Evolutionary conservation across 139 green algal genomes (phyloP).

Genomic region (Closterium sp.): DNA sequence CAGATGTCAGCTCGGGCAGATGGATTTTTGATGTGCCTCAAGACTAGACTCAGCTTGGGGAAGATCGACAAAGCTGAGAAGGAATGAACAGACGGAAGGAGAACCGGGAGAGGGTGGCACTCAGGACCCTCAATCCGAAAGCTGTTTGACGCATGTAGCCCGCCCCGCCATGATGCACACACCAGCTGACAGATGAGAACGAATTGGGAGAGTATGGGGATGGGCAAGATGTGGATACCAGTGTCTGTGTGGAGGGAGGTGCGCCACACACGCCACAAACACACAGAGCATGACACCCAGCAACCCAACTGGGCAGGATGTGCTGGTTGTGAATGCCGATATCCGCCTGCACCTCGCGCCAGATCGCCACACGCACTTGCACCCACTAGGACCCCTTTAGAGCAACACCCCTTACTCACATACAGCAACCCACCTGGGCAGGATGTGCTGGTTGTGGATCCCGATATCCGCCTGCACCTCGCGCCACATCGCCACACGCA

Average conservation of each 20-base stretch:
- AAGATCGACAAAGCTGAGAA: no score
- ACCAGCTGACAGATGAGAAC: no score
- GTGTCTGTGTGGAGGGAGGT: no score
- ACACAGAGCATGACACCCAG: not conserved
- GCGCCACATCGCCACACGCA: not conserved
- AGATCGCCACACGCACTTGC: not conserved
- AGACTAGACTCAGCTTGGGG: no score
- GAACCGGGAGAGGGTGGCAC: no score
- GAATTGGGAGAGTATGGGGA: no score
- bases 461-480: conserved; percentile 31
- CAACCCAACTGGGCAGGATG: conserved; percentile 47
- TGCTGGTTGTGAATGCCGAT: conserved; percentile 30
- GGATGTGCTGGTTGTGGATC: conserved; percentile 41
- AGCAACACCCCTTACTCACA: not conserved
- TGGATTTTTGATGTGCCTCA: no score
- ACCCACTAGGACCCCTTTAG: not conserved
- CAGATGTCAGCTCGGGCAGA: conserved; percentile 12
- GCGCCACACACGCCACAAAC: not conserved
- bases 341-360: conserved; percentile 21
- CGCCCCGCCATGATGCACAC: no score
- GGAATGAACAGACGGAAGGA: no score
- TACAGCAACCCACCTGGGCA: conserved; percentile 31
- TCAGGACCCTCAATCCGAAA: no score
- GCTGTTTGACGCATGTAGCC: no score
- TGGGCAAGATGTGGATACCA: no score